Percentiles rank a stretch among this genome's conserved stretches.
These are phyloP conservation scores for Zopfochytrium polystomum DNA, from an alignment of 371 early-diverging fungal species.

Conservation along the genomic window DNA sequence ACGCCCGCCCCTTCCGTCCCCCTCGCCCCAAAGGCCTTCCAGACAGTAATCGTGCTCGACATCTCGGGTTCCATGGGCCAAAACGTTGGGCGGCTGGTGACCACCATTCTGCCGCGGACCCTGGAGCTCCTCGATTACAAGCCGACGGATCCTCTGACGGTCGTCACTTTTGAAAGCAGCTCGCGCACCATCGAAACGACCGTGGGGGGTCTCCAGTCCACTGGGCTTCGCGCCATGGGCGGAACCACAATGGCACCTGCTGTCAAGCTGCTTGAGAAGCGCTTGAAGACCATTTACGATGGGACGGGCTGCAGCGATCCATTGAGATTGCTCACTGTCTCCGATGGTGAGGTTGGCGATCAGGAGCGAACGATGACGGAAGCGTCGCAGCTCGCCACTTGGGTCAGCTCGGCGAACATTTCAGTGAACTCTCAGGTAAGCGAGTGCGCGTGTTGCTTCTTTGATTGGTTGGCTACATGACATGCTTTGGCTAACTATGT, in stretches of 20 bases:
- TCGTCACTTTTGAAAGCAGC: slow-evolving; percentile 18
- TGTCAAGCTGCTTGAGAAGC: background rate
- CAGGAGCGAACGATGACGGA: no score
- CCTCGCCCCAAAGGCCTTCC: no score
- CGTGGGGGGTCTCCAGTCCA: background rate
- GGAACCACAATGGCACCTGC: slow-evolving; percentile 21
- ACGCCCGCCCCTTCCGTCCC: no score
- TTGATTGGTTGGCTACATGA: no score
- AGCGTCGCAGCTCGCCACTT: no score
- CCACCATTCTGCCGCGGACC: slow-evolving; percentile 6
- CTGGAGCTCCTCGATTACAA: slow-evolving; percentile 8
- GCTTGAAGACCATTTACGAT: no score
- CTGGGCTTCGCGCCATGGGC: background rate
- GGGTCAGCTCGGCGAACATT: no score
- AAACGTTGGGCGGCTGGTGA: slow-evolving; percentile 7
- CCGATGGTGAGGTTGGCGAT: slow-evolving; percentile 26
- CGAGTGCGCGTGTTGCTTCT: no score
- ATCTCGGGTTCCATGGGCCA: slow-evolving; percentile 29
- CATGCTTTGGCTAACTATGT: no score
- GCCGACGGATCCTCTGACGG: background rate
- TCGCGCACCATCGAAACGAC: background rate
- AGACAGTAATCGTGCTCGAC: slow-evolving; percentile 24
- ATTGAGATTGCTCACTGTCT: slow-evolving; percentile 20
- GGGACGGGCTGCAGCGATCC: background rate
- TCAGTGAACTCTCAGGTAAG: no score